phyloP scores from a whole-genome alignment of 306 rosid species.

The Quercus dentata region DNA sequence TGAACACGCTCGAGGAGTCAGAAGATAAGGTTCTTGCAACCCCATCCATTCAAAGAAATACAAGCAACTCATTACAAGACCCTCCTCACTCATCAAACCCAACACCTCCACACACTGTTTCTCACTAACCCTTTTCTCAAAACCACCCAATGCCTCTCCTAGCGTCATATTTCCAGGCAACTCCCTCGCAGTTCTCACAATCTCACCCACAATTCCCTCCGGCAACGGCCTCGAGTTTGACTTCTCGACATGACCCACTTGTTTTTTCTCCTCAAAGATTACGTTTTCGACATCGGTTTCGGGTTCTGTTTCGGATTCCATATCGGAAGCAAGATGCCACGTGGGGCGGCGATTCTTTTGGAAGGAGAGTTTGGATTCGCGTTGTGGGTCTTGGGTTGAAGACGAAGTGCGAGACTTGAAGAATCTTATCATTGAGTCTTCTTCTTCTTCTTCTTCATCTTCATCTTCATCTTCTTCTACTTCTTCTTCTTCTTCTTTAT shows the following conservation, averaged over 20 bases:
- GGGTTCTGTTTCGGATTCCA: conserved; percentile 24
- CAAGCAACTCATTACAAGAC: conserved; percentile 50
- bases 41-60: conserved; percentile 94
- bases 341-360: conserved; percentile 47
- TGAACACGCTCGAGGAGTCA: conserved; percentile 62
- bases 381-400: conserved; percentile 49
- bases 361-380: conserved; percentile 43
- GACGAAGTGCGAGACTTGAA: conserved; percentile 39
- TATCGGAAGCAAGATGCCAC: conserved; percentile 56
- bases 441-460: conserved; percentile 19
- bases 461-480: conserved; percentile 7
- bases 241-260: conserved; percentile 6
- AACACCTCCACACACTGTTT: conserved; percentile 59
- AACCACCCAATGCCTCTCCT: conserved; percentile 61
- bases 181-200: conserved; percentile 56
- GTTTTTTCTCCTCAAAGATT: conserved; percentile 10
- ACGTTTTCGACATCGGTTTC: conserved; percentile 10
- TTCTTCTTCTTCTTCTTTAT: conserved; percentile 11
- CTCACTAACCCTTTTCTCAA: conserved; percentile 48
- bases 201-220: conserved; percentile 51
- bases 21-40: conserved; percentile 59
- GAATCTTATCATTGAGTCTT: conserved; percentile 62
- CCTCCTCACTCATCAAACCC: conserved; percentile 50
- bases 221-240: conserved; percentile 15
- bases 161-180: conserved; percentile 57